phyloP scores from a whole-genome alignment of 306 rosid species.

The Prunus mume region DNA sequence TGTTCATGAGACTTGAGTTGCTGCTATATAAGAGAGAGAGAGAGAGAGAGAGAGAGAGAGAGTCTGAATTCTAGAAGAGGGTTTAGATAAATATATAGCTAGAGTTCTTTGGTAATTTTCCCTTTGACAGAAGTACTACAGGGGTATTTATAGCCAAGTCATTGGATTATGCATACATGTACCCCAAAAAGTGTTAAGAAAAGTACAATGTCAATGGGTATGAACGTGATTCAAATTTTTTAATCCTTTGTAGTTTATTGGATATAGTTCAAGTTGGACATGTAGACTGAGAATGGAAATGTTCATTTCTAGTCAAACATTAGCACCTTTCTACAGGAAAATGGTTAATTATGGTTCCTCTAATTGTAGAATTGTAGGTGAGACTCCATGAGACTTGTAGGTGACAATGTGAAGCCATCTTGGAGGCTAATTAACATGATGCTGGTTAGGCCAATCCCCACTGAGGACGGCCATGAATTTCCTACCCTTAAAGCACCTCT shows the following conservation, averaged over 20 bases:
- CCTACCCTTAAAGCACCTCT: background rate
- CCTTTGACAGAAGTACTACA: background rate
- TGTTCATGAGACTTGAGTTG: conserved; percentile 2
- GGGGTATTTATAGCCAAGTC: background rate
- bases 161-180: background rate
- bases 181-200: background rate
- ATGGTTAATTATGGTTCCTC: background rate
- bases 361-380: conserved; percentile 1
- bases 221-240: background rate
- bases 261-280: background rate
- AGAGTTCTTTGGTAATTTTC: background rate
- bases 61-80: background rate
- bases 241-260: background rate
- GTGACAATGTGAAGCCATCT: background rate
- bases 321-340: no score
- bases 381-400: background rate
- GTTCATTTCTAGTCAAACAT: background rate
- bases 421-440: background rate
- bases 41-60: background rate
- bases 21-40: background rate
- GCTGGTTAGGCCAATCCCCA: background rate
- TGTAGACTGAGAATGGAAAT: background rate
- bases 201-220: background rate
- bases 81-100: background rate
- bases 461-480: background rate